Evolutionary conservation across 208 protist genomes (phyloP), one percentile per base, ranked within the genome.

Genomic region (Herpetomonas tarakana): DNA sequence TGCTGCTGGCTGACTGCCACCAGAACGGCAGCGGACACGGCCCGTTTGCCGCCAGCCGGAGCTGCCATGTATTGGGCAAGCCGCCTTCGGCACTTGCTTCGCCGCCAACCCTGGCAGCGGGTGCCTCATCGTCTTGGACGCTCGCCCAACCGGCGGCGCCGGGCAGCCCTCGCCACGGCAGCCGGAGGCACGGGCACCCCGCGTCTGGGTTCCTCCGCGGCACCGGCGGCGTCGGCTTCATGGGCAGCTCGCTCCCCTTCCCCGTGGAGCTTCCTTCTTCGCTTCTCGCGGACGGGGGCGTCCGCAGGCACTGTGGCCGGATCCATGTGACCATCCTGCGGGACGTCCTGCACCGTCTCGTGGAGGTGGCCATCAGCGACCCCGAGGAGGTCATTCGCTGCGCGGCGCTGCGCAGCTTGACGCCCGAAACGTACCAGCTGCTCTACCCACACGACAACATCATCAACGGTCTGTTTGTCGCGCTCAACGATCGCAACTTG

Each of bases 251-350:
- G 11, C 46, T 52, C n/a, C 19, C 22, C 46, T n/a, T n/a, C n/a
- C n/a, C n/a, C n/a, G n/a, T n/a, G n/a, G n/a, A n/a, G n/a, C n/a
- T n/a, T n/a, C n/a, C n/a, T n/a, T n/a, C n/a, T n/a, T 41, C 35
- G 35, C 35, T 41, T 4, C 16, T 49, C 11, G 18, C 25, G 31
- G 58, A 31, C 26, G n/a, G 26, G 68, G 62, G 21, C 58, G 56
- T 44, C 0, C 53, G 60, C 56, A 28, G 64, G 22, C 84, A 91
- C 53, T 61, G 68, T 21, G 83, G 86, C 47, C 65, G 77, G 22
- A 84, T 78, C 11, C 86, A 93, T 69, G 69, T 86, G 29, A 88
- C 67, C 53, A 78, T 69, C 0, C 58, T 93, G 41, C 76, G 81
- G 26, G 76, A 81, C 53, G 70, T 86, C 16, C 51, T 93, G 28